A percentile compares a stretch with the other conserved stretches of the same genome.
phyloP scores from a whole-genome alignment of 495 filamentous ascomycete genomes.

The Talaromyces adpressus region DNA sequence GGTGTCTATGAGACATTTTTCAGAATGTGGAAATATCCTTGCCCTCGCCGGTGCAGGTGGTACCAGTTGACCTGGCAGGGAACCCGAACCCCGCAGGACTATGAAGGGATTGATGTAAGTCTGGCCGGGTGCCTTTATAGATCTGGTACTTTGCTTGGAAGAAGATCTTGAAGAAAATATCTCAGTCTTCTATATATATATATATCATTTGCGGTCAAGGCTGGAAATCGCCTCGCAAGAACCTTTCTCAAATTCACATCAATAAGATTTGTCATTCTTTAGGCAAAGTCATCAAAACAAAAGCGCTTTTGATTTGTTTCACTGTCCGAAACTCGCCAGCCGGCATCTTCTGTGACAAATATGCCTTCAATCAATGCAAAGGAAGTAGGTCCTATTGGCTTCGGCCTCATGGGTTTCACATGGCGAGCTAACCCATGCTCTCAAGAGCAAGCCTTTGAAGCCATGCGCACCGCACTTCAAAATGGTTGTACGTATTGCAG shows the following conservation, averaged over 20 bases:
- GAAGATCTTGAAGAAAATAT: not conserved
- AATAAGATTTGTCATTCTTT: not conserved
- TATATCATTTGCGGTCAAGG: not conserved
- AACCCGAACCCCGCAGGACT: not conserved
- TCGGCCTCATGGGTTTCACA: slow-evolving; percentile 58
- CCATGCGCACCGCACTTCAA: slow-evolving; percentile 50
- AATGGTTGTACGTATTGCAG: slow-evolving; percentile 22
- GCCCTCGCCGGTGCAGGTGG: not conserved
- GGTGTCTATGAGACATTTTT: not conserved
- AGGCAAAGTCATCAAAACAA: not conserved
- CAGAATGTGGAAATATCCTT: not conserved
- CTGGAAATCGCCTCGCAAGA: not conserved
- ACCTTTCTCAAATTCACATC: not conserved
- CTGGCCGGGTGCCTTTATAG: not conserved
- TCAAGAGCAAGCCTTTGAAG: slow-evolving; percentile 49
- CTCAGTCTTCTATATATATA: not conserved
- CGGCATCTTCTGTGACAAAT: not conserved
- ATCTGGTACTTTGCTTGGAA: not conserved
- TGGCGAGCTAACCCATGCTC: slow-evolving; percentile 48
- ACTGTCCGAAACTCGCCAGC: not conserved
- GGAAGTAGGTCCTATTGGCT: slow-evolving; percentile 48
- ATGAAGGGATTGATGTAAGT: not conserved
- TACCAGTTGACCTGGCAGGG: too few relatives aligned
- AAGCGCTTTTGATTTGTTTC: not conserved
- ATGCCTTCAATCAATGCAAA: slow-evolving; percentile 40